Conservation (phyloP, 257 asterid species). For the Anisodus acutangulus region DNA sequence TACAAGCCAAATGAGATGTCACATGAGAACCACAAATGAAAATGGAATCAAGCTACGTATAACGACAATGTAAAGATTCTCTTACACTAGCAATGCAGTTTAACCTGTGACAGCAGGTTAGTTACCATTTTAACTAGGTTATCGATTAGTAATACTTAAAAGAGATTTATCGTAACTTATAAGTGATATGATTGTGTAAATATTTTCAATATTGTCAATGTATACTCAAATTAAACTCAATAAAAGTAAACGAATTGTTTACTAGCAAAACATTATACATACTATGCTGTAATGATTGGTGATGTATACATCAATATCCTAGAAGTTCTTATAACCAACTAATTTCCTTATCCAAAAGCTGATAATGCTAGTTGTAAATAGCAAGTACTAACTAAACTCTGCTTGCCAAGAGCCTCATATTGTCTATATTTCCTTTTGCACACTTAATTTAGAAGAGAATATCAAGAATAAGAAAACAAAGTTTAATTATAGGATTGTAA, state of each 20-base stretch:
- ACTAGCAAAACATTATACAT: not conserved
- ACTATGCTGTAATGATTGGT: not conserved
- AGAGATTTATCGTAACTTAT: not conserved
- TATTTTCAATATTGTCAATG: not conserved
- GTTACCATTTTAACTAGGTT: not conserved
- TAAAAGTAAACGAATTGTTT: not conserved
- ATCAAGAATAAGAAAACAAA: not conserved
- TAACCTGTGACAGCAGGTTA: not conserved
- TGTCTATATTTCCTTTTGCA: not conserved
- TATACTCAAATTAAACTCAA: not conserved
- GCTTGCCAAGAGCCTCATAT: not conserved
- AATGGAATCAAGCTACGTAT: not conserved
- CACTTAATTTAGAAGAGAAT: not conserved
- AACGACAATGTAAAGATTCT: not conserved
- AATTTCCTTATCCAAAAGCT: not conserved
- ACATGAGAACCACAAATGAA: not conserved
- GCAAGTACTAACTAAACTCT: not conserved
- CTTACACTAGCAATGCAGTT: not conserved
- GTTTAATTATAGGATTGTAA: not conserved
- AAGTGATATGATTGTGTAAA: not conserved
- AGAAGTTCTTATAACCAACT: not conserved
- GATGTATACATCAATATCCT: not conserved
- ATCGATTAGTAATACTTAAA: not conserved
- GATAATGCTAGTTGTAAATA: not conserved
- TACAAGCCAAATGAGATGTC: slow-evolving; percentile 27